Base-by-base conservation (phyloP, 2,329 filamentous ascomycete species). In the Cercospora nicotianae region DNA sequence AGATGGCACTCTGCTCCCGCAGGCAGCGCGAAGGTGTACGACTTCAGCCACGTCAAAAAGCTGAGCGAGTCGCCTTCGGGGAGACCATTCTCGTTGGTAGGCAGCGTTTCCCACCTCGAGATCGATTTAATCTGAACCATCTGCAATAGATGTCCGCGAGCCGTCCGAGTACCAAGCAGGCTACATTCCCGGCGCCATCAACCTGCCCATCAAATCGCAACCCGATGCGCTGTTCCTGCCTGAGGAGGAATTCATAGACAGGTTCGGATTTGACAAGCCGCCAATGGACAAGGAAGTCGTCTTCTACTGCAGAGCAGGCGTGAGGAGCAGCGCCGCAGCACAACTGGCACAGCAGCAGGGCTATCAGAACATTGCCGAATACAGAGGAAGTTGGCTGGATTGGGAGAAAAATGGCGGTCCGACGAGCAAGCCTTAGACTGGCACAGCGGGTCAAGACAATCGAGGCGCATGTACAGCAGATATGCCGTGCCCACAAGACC, bases 251-350 rank as follows among this genome's bases (percentile, higher is more conserved):
- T 98, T 98, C 77, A 87, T 91, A 77, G 91, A 93, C 68, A 83
- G 90, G 16, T 94, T 93, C 79, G 94, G 93, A 3, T 96, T 91
- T 76, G 81, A 85, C 67, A 91, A 92, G 69, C 94, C 90, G 0
- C 74, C 75, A 2, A 82, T 82, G 68, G 83, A 87, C 55, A 75
- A 78, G 60, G 79, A 83, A 68, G 74, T 97, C 13, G 85, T 98
- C 3, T 95, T 98, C 76, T 98, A 97, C 80, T 99, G 95, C 82
- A 96, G 93, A 82, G 90, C 94, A 0, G 95, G 95, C 2, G 92
- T 98, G 71, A 85, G 95, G 77, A 93, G 92, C 73, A 83, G 85
- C 57, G 87, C 91, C 0, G 94, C 94, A 6, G 93, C 93, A 6
- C 85, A 86, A 71, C 80, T 97, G 78, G 95, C 95, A 31, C 83